Percentiles rank a stretch among this genome's conserved stretches.
Conservation (phyloP, 2,329 filamentous ascomycete species). For the Teratosphaeria epicoccoides region DNA sequence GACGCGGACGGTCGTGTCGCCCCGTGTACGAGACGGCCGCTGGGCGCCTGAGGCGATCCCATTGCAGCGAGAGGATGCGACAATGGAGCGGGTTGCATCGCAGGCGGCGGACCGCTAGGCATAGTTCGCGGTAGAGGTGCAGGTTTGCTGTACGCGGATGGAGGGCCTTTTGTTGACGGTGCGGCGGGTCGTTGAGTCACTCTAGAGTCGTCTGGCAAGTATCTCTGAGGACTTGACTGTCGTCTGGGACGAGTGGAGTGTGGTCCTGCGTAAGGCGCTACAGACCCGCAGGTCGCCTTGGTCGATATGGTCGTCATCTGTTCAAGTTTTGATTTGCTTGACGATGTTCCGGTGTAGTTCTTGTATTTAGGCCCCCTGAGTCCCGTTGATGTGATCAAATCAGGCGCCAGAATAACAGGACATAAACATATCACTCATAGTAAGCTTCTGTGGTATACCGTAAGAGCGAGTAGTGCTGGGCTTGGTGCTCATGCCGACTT, state of each 20-base stretch:
- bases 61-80: neutral
- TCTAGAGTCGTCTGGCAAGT: neutral
- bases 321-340: neutral
- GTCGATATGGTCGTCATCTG: neutral
- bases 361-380: too few species aligned
- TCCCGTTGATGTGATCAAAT: too few species aligned
- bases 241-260: neutral
- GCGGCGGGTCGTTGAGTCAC: neutral
- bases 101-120: neutral
- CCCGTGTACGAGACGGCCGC: neutral
- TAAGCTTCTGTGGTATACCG: too few species aligned
- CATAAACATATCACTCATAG: too few species aligned
- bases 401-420: too few species aligned
- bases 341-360: too few species aligned
- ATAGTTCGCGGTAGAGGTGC: neutral
- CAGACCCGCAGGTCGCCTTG: neutral
- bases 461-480: too few species aligned
- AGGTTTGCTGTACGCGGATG: neutral
- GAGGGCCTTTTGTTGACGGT: neutral
- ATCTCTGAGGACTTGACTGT: neutral
- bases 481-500: too few species aligned
- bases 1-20: neutral
- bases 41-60: neutral
- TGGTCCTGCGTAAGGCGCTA: neutral
- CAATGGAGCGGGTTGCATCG: neutral